Base-by-base conservation (phyloP, 1,284 basidiomycete species). In the Inonotus obliquus region DNA sequence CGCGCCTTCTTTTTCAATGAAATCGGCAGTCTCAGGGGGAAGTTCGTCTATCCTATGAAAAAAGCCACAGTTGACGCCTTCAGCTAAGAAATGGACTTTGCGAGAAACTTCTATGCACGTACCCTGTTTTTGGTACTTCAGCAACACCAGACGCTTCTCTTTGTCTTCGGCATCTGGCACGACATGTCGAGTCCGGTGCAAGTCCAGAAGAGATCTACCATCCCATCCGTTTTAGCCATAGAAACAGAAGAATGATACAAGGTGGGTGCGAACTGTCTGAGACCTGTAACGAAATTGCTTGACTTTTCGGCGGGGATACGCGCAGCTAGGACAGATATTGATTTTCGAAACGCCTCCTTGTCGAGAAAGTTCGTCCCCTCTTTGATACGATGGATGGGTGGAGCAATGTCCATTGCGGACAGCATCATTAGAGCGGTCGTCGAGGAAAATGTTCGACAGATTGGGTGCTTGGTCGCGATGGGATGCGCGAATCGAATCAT, bases 121-220 rank as follows among this genome's bases (percentile, higher is more conserved):
- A 92, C 91, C 81, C 83, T 85, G 74, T 27, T 82, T 72, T 17
- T 76, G 68, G 6, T 84, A 80, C 53, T 81, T 79, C 23, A 94
- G 73, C 27, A 94, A 71, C 0, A 94, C 73, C 10, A 92, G 75
- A 44, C 84, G 80, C 62, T 79, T 72, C 11, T 76, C 78, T 29
- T 76, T 74, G 54, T 81, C 74, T 4, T 74, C 71, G 13, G 82
- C 78, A 69, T 85, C 81, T 32, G 74, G 73, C 1, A 84, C 73
- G 10, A 94, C 85, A 25, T 74, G 82, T 62, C 80, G 83, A 23
- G 86, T 73, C 74, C 82, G 88, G 10, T 87, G 85, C 4, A 93
- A 70, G 72, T 90, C 83, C 67, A 93, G 75, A 44, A 86, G 67
- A 19, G 73, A 74, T 49, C 23, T 63, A 56, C 51, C 47, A 57